Evolutionary conservation across 2,329 filamentous ascomycete genomes (phyloP).

Genomic region (Atkinsonella hypoxylon): DNA sequence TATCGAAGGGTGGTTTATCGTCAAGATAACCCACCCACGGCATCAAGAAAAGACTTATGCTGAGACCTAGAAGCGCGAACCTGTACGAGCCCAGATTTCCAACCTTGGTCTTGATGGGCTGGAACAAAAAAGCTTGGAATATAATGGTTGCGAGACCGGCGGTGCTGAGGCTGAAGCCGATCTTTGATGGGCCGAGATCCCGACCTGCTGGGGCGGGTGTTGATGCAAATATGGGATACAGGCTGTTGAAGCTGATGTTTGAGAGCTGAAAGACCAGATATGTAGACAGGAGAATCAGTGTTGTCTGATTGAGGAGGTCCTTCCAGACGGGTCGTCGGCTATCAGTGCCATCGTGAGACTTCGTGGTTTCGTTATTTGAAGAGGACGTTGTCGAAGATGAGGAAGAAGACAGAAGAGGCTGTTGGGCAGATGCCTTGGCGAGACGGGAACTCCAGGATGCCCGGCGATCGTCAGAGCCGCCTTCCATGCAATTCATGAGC

Average conservation of each 20-base stretch:
- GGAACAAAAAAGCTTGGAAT: constrained; percentile 82
- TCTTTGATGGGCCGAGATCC: constrained; percentile 61
- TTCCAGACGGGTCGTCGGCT: constrained; percentile 30
- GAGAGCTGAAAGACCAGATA: constrained; percentile 90
- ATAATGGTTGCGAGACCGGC: constrained; percentile 76
- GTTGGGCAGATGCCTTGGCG: constrained; percentile 13
- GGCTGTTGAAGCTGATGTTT: constrained; percentile 89
- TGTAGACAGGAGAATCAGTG: constrained; percentile 66
- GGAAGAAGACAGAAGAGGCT: constrained; percentile 18
- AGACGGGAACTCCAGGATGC: constrained; percentile 28
- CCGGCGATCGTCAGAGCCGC: constrained; percentile 12
- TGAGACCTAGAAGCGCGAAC: constrained; percentile 64
- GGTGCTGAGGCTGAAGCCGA: constrained; percentile 75
- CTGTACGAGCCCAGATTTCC: constrained; percentile 83
- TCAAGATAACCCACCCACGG: constrained; percentile 77
- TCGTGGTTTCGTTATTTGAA: constrained; percentile 1
- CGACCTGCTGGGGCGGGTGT: constrained; percentile 65
- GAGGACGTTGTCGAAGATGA: constrained; percentile 14
- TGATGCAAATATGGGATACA: constrained; percentile 88
- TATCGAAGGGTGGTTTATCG: constrained; percentile 39
- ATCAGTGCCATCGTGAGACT: constrained; percentile 13
- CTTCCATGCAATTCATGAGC: constrained; percentile 16
- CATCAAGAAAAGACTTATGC: constrained; percentile 73
- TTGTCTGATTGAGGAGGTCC: constrained; percentile 67
- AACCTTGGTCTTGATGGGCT: constrained; percentile 61